Evolutionary conservation across 139 green algal genomes (phyloP).

Genomic region (Volvox reticuliferus): DNA sequence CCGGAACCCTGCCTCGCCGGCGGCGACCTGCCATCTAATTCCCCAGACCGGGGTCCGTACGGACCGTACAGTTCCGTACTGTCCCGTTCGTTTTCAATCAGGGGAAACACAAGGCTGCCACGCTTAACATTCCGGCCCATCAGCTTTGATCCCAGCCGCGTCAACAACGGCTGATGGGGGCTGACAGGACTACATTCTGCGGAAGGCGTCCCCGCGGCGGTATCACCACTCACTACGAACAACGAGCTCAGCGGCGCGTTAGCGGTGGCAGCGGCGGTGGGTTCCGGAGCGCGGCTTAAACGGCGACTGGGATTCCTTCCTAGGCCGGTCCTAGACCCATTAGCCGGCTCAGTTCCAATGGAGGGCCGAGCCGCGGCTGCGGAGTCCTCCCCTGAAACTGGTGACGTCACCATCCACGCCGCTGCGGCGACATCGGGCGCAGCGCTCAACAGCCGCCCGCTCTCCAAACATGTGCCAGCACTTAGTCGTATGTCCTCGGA

Average conservation of each 20-base stretch:
- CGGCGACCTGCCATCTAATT: too few species aligned
- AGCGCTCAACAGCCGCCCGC: neutral
- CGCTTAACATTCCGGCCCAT: neutral
- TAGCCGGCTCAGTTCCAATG: neutral
- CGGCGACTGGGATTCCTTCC: neutral
- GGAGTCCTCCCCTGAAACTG: neutral
- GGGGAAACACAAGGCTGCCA: neutral
- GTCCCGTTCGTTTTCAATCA: neutral
- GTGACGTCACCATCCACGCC: neutral
- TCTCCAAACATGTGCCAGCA: neutral
- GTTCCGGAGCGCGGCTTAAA: neutral
- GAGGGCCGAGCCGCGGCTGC: neutral
- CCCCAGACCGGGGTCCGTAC: too few species aligned
- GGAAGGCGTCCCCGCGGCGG: neutral
- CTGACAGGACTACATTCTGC: neutral
- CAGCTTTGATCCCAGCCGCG: constrained; percentile 2
- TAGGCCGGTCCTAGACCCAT: neutral
- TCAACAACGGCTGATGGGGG: neutral
- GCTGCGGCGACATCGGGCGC: neutral
- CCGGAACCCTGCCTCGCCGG: too few species aligned
- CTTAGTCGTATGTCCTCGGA: neutral
- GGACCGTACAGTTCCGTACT: neutral
- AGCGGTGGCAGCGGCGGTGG: neutral
- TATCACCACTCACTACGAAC: neutral
- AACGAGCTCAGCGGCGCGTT: neutral